Conservation (phyloP, 2,329 filamentous ascomycete genomes). For the Neodidymelliopsis sp. region DNA sequence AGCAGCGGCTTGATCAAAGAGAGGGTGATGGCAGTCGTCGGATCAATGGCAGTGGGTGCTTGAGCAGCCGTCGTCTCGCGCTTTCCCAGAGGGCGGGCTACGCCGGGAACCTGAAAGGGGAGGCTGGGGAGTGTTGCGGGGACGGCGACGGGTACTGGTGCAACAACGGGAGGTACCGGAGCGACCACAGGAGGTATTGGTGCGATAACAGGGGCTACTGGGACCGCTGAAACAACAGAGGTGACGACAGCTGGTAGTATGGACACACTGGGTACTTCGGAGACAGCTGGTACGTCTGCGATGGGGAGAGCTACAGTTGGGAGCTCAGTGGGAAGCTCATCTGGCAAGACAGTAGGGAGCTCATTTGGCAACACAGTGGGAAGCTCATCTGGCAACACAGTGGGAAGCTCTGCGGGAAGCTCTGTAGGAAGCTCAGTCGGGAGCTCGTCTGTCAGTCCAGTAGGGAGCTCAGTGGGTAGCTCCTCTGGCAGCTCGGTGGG, state of each 20-base stretch:
- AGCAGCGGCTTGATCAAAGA: neutral
- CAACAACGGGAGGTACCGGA: too few species aligned
- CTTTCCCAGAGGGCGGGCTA: neutral
- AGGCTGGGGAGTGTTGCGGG: neutral
- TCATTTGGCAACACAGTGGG: neutral
- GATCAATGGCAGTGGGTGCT: too few species aligned
- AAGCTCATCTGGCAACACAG: neutral
- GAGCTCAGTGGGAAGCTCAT: neutral
- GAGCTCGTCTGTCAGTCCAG: too few species aligned
- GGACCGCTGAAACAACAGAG: neutral
- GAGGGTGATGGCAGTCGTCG: neutral
- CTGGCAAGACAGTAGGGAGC: neutral
- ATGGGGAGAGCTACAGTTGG: neutral
- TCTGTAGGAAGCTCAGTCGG: neutral
- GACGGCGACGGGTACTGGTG: too few species aligned
- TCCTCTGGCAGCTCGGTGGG: too few species aligned
- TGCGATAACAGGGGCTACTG: too few species aligned
- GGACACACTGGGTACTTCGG: neutral
- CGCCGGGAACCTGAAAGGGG: slow-evolving; percentile 4
- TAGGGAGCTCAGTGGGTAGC: too few species aligned
- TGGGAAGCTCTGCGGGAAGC: neutral
- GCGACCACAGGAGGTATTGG: neutral
- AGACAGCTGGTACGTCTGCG: neutral
- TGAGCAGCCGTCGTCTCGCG: neutral
- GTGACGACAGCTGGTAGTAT: neutral